These are phyloP conservation scores for Nemania diffusa DNA, from an alignment of 2,329 filamentous ascomycete species.

Conservation along the genomic window DNA sequence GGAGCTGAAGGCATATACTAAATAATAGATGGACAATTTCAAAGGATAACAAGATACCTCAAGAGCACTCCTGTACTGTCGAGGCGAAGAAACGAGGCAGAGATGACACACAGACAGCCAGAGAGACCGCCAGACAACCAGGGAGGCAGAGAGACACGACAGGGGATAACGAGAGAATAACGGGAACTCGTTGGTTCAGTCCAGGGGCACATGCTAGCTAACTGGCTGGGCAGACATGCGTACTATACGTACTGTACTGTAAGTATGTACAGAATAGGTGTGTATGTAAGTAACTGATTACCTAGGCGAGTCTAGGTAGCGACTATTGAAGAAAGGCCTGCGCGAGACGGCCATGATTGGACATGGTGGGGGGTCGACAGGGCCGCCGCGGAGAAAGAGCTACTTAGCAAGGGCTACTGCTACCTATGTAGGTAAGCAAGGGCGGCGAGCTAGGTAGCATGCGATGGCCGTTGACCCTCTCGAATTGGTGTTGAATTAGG, in stretches of 20 bases:
- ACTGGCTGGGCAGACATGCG: conserved; percentile 23
- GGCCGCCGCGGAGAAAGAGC: neutral
- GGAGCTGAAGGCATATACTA: too few species aligned
- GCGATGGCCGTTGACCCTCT: neutral
- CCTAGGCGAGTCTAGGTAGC: neutral
- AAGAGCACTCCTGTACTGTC: neutral
- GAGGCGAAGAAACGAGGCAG: neutral
- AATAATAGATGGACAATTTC: too few species aligned
- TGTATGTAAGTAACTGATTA: neutral
- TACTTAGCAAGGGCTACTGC: neutral
- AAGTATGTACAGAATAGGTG: neutral
- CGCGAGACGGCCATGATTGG: neutral
- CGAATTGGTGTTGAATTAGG: too few species aligned
- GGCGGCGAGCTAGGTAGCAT: neutral
- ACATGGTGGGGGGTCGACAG: neutral
- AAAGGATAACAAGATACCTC: too few species aligned
- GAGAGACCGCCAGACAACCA: neutral
- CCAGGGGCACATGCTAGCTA: conserved; percentile 11
- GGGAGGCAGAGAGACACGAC: neutral
- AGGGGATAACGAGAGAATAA: neutral
- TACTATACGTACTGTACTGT: neutral
- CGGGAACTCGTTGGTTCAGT: conserved; percentile 26
- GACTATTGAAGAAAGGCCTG: neutral
- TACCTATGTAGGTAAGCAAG: neutral
- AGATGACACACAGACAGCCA: neutral